Base-by-base conservation (phyloP, 176 grass and related monocot genomes). In the Aegilops longissima region DNA sequence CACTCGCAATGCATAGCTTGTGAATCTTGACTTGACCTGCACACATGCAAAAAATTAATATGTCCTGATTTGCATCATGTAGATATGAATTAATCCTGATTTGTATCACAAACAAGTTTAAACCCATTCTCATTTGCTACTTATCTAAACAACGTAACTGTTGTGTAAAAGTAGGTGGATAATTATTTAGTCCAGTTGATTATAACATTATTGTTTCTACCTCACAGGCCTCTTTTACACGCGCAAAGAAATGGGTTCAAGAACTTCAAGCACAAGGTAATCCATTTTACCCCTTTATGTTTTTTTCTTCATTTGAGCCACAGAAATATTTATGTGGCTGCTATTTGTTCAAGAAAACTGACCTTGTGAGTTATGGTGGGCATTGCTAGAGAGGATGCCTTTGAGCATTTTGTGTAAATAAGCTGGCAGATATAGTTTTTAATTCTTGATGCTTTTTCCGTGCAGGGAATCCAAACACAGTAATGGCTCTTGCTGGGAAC, bases 401-500 rank as follows among this genome's bases (percentile, higher is more conserved):
- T 20, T 82, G 23, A 40, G 39, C 29, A 20, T 54, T 18, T 79
- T 52, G 13, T 34, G 13, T 67, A 24, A 42, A 38, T 56, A 8
- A 8, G 59, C 18, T 77, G 12, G 20, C 42, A 45, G 20, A 24
- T 61, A n/a, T 76, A 42, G 61, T 84, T 63, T 44, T 25, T 56
- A 44, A 73, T 52, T 73, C 16, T 82, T 8, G 24, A 76, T 82
- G 16, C 16, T 64, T 4, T 85, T 67, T 72, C 64, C 29, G 70
- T 77, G 58, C 80, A 98, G 96, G 96, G 70, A 98, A 94, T 67
- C 86, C 92, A 0, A 96, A 83, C 58, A 98, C 93, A 52, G 88
- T 98, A 80, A 88, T 98, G 88, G 96, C 96, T 84, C 93, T 98
- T 79, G 90, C 96, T 76, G 96, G 96, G 18, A 98, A 98, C 86